Evolutionary conservation across 306 rosid species (phyloP).

Genomic region (Alnus glutinosa): DNA sequence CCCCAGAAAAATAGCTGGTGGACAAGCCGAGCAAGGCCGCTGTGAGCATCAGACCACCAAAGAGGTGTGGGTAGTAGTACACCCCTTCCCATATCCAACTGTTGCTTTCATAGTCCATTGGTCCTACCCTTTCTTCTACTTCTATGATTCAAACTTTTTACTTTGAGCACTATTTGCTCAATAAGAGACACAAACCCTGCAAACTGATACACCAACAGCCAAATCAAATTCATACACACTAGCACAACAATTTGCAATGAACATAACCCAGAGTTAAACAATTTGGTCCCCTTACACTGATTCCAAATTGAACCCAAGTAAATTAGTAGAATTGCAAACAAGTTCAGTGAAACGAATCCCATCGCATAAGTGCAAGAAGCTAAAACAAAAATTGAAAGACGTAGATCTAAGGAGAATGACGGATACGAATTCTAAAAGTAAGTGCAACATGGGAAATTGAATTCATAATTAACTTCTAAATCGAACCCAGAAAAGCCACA

Average conservation of each 20-base stretch:
- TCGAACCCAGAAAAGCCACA: slow-evolving; percentile 16
- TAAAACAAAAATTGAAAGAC: not conserved
- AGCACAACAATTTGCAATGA: not conserved
- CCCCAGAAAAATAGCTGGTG: slow-evolving; percentile 79
- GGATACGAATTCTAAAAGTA: not conserved
- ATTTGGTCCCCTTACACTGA: not conserved
- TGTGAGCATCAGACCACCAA: slow-evolving; percentile 96
- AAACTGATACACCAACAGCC: slow-evolving; percentile 9
- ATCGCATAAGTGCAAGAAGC: not conserved
- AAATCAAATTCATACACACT: slow-evolving; percentile 2
- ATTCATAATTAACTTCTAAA: slow-evolving; percentile 7
- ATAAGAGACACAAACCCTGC: slow-evolving; percentile 62
- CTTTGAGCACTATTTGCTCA: slow-evolving; percentile 22
- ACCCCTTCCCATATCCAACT: slow-evolving; percentile 97
- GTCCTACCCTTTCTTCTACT: slow-evolving; percentile 16
- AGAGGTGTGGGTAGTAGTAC: slow-evolving; percentile 68
- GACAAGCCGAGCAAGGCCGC: slow-evolving; percentile 96
- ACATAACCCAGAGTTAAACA: not conserved
- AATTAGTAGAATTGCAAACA: not conserved
- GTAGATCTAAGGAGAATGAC: slow-evolving; percentile 4
- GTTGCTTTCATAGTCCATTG: slow-evolving; percentile 78
- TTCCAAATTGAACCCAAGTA: not conserved
- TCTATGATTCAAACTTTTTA: slow-evolving; percentile 4
- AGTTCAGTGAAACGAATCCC: not conserved
- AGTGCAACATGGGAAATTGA: slow-evolving; percentile 5